Evolutionary conservation across 768 basidiomycete species (phyloP).

Genomic region (Trametes punicea): DNA sequence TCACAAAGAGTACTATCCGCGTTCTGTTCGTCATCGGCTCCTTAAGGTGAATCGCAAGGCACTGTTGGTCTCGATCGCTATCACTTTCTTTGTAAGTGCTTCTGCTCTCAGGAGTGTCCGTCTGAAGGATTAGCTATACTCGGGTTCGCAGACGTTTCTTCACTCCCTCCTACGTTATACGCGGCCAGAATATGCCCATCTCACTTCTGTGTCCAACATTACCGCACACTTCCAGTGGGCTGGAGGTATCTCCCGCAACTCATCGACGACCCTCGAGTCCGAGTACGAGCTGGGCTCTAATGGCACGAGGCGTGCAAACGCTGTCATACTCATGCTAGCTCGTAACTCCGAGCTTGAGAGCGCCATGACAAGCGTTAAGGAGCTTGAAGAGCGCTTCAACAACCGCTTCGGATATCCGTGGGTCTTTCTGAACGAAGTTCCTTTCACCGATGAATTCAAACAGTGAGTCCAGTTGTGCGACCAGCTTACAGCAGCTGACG

Average conservation of each 20-base stretch:
- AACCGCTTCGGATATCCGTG: constrained; percentile 78
- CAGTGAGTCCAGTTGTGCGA: constrained; percentile 34
- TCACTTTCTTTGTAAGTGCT: neutral
- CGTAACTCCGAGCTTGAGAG: constrained; percentile 59
- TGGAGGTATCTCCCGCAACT: neutral
- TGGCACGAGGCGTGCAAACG: constrained; percentile 29
- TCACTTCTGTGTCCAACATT: neutral
- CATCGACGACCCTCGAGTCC: neutral
- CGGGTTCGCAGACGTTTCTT: neutral
- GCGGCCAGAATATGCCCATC: neutral
- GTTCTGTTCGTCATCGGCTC: neutral
- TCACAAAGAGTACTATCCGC: neutral
- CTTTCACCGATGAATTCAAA: constrained; percentile 75
- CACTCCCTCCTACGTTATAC: constrained; percentile 6
- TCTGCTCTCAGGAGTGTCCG: neutral
- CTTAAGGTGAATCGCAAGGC: constrained; percentile 7
- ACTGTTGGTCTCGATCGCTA: neutral
- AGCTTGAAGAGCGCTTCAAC: constrained; percentile 89
- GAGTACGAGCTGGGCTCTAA: neutral
- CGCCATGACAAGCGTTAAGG: constrained; percentile 60
- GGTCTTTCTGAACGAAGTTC: constrained; percentile 84
- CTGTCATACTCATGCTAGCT: constrained; percentile 47
- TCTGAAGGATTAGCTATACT: neutral
- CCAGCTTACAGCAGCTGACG: neutral
- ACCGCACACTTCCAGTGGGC: constrained; percentile 1